These are phyloP conservation scores for Trichoderma oligosporum DNA, from an alignment of 2,329 filamentous ascomycete species.

Conservation along the genomic window DNA sequence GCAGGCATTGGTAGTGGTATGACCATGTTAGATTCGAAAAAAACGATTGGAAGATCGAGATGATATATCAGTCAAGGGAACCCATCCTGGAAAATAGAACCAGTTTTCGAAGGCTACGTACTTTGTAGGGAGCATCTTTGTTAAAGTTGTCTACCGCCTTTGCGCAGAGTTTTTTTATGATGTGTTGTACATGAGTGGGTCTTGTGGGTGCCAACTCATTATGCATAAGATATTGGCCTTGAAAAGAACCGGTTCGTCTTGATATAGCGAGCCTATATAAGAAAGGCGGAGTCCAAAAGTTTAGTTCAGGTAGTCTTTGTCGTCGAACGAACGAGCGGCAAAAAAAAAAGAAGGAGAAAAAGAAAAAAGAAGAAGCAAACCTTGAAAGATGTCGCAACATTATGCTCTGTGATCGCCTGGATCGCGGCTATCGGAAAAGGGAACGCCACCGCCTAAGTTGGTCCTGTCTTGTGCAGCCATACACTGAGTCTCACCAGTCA, in stretches of 20 bases:
- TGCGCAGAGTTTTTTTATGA: constrained; percentile 17
- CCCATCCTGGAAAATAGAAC: constrained; percentile 12
- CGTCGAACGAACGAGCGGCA: constrained; percentile 3
- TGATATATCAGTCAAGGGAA: not conserved
- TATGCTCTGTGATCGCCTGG: not conserved
- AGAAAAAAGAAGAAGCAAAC: not conserved
- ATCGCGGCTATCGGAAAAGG: constrained; percentile 9
- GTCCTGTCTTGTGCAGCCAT: constrained; percentile 4
- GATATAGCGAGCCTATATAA: constrained; percentile 18
- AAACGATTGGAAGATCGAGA: constrained; percentile 11
- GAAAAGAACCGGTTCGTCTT: constrained; percentile 12
- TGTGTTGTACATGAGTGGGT: constrained; percentile 21
- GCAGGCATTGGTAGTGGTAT: constrained; percentile 6
- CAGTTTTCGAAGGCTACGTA: constrained; percentile 2
- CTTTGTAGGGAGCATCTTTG: not conserved
- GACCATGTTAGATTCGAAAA: constrained; percentile 10
- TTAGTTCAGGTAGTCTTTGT: not conserved
- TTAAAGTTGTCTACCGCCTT: not conserved
- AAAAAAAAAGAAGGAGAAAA: not conserved
- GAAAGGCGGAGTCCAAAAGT: constrained; percentile 10
- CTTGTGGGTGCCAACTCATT: constrained; percentile 20
- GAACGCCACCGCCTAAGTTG: not conserved
- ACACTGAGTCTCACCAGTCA: constrained; percentile 8
- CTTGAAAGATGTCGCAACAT: not conserved
- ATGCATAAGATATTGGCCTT: constrained; percentile 19